Conservation (phyloP, 192 early-diverging fungal species). For the Lunasporangiospora selenospora region DNA sequence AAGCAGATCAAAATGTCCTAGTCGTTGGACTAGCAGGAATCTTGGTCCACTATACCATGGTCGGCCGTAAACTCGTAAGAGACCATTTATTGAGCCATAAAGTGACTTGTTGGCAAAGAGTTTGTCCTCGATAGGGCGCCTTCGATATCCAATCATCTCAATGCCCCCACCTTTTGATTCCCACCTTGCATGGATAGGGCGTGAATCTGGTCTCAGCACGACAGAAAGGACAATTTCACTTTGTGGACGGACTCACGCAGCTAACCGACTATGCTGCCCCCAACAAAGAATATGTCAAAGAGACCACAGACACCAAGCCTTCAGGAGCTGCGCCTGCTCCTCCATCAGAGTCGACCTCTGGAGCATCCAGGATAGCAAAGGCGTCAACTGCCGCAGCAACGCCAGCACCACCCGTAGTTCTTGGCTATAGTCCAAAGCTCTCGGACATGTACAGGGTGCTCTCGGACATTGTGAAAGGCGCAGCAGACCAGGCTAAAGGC, state of each 20-base stretch:
- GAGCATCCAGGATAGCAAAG: conserved; percentile 34
- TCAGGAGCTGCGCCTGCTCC: neutral
- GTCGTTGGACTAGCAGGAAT: conserved; percentile 64
- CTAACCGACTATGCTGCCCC: conserved; percentile 53
- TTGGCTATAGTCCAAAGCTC: conserved; percentile 33
- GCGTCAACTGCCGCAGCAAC: conserved; percentile 16
- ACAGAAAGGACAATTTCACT: conserved; percentile 55
- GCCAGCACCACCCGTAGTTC: conserved; percentile 14
- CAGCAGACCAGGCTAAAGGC: conserved; percentile 12
- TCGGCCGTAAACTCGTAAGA: conserved; percentile 65
- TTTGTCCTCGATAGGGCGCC: too few species aligned
- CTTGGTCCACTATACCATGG: conserved; percentile 63
- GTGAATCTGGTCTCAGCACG: conserved; percentile 55
- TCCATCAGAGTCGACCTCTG: conserved; percentile 3
- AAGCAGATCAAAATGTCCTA: conserved; percentile 58
- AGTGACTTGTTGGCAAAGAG: too few species aligned
- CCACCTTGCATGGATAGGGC: too few species aligned
- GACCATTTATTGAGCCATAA: too few species aligned
- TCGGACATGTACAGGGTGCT: conserved; percentile 39
- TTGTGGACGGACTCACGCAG: conserved; percentile 65
- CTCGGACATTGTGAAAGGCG: conserved; percentile 42
- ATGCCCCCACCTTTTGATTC: too few species aligned
- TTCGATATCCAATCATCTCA: too few species aligned
- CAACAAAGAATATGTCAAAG: conserved; percentile 27
- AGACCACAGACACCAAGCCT: conserved; percentile 5